Percentiles rank a stretch among this genome's conserved stretches.
Evolutionary conservation across 768 basidiomycete species (phyloP).

Genomic region (Mycena indigotica): DNA sequence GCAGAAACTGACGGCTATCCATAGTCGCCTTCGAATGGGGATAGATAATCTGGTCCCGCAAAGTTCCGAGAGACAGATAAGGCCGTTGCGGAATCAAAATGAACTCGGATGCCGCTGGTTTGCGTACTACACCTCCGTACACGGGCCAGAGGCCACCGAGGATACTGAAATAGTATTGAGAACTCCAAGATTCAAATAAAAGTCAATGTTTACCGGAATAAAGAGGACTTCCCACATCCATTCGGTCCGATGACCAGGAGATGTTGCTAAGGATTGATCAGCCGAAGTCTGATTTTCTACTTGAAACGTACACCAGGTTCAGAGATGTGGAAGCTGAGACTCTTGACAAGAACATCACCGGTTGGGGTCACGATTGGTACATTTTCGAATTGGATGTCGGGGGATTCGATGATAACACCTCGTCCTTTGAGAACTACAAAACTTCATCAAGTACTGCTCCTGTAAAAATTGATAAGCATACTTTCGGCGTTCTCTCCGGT

Average conservation of each 20-base stretch:
- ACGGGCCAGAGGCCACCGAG: constrained; percentile 82
- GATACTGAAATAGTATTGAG: constrained; percentile 41
- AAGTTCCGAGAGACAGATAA: constrained; percentile 89
- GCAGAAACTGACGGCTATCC: constrained; percentile 60
- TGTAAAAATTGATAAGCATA: constrained; percentile 37
- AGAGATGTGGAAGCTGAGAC: constrained; percentile 78
- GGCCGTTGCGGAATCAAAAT: constrained; percentile 96
- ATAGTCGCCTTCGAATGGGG: constrained; percentile 84
- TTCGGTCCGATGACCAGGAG: constrained; percentile 94
- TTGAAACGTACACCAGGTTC: constrained; percentile 69
- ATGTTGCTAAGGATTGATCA: constrained; percentile 65
- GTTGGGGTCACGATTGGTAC: constrained; percentile 97
- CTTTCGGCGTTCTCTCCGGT: constrained; percentile 76
- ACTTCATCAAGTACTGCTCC: not conserved
- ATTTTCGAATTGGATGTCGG: constrained; percentile 88
- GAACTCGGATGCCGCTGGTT: constrained; percentile 86
- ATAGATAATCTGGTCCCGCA: constrained; percentile 96
- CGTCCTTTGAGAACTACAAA: constrained; percentile 72
- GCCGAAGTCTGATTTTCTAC: too few species aligned
- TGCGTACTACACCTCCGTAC: constrained; percentile 76
- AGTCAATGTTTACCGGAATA: constrained; percentile 69
- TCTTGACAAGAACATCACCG: constrained; percentile 86
- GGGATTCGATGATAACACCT: constrained; percentile 79
- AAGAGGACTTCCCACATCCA: constrained; percentile 86
- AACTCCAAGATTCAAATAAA: not conserved